phyloP scores from a whole-genome alignment of 305 asterid species.

The Fraxinus sp. region DNA sequence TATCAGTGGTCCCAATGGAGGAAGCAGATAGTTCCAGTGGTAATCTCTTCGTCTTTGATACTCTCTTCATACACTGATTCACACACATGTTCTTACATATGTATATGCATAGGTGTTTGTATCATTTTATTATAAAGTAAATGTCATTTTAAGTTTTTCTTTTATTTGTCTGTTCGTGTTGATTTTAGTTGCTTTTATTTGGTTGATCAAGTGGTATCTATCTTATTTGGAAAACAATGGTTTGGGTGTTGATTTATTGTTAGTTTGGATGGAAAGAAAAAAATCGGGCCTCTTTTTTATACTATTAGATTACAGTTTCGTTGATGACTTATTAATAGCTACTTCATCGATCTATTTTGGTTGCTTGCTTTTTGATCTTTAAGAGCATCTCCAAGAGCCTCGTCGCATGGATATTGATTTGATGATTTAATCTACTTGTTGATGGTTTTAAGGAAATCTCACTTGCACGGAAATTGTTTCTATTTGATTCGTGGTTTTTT shows the following conservation, averaged over 20 bases:
- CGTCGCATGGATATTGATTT: not conserved
- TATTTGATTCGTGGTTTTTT: not conserved
- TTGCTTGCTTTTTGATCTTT: not conserved
- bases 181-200: not conserved
- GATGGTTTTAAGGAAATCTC: not conserved
- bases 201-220: not conserved
- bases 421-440: not conserved
- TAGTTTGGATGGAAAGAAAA: not conserved
- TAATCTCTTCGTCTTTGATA: constrained; percentile 2
- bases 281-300: not conserved
- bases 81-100: not conserved
- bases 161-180: not conserved
- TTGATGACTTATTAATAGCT: not conserved
- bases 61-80: not conserved
- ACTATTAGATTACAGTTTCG: not conserved
- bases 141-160: not conserved
- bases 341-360: not conserved
- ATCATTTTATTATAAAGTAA: constrained; percentile 10
- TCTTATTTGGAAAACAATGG: not conserved
- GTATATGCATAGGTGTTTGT: not conserved
- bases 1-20: constrained; percentile 31
- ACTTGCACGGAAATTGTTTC: not conserved
- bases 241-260: not conserved
- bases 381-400: not conserved
- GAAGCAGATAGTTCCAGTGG: constrained; percentile 33